phyloP scores from a whole-genome alignment of 805 yeast genomes.

The Candida sakaeoensis region DNA sequence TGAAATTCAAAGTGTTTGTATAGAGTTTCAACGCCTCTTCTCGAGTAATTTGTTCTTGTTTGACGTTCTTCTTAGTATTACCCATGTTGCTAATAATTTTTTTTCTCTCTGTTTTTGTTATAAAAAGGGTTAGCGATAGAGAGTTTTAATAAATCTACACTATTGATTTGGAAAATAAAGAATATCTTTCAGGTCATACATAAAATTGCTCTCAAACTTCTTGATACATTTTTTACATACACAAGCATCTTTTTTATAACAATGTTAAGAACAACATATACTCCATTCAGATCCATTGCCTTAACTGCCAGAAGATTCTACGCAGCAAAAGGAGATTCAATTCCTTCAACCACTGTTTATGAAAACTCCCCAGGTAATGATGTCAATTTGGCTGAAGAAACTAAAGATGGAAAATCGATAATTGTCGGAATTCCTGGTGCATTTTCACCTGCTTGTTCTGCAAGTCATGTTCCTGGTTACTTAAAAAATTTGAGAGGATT shows the following conservation, averaged over 20 bases:
- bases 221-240: not conserved
- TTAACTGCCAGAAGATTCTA: conserved; percentile 8
- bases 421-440: conserved; percentile 55
- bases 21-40: conserved; percentile 55
- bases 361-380: conserved; percentile 65
- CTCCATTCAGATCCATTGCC: conserved; percentile 3
- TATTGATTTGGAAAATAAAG: too few species aligned
- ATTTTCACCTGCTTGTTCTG: conserved; percentile 75
- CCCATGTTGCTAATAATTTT: conserved; percentile 4
- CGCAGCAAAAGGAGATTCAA: conserved; percentile 48
- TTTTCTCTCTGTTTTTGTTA: too few species aligned
- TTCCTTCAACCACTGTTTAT: conserved; percentile 56
- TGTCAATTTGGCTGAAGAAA: conserved; percentile 51
- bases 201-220: not conserved
- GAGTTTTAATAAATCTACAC: too few species aligned
- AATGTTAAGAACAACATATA: not conserved
- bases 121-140: too few species aligned
- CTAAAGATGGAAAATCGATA: conserved; percentile 30
- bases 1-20: conserved; percentile 65
- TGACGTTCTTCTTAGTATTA: conserved; percentile 9
- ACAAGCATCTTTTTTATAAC: not conserved
- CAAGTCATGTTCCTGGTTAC: conserved; percentile 73
- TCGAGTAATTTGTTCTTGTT: conserved; percentile 36
- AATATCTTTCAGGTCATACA: too few species aligned
- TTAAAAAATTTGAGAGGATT: conserved; percentile 49